Evolutionary conservation across 768 basidiomycete species (phyloP).

Genomic region (Leccinum ochraceum): DNA sequence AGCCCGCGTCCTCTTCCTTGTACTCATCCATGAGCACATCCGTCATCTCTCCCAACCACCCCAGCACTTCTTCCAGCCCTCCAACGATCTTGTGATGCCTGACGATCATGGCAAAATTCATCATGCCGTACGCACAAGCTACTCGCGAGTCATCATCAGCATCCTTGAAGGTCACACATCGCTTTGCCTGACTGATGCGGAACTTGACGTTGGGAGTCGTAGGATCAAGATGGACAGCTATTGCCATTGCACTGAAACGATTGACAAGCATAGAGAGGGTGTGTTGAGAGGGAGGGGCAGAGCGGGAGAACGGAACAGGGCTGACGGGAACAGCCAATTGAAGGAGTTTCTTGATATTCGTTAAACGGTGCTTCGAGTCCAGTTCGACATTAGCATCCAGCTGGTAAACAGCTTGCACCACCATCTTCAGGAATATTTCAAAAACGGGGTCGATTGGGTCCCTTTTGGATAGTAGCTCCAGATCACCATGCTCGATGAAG

Average conservation of each 20-base stretch:
- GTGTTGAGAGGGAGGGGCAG: constrained; percentile 46
- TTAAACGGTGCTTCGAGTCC: constrained; percentile 37
- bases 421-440: constrained; percentile 77
- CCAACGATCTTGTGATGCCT: constrained; percentile 49
- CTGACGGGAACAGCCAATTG: constrained; percentile 73
- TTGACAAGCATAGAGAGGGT: constrained; percentile 82
- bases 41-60: constrained; percentile 68
- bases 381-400: constrained; percentile 36
- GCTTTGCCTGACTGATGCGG: constrained; percentile 63
- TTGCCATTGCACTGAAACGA: constrained; percentile 70
- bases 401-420: constrained; percentile 56
- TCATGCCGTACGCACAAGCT: constrained; percentile 75
- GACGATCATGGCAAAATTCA: constrained; percentile 66
- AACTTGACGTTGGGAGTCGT: constrained; percentile 43
- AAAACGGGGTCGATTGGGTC: constrained; percentile 69
- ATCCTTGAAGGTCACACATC: constrained; percentile 66
- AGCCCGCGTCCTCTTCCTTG: constrained; percentile 29
- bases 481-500: constrained; percentile 62
- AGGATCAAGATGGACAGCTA: constrained; percentile 70
- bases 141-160: constrained; percentile 63
- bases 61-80: constrained; percentile 49
- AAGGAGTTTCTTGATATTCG: constrained; percentile 64
- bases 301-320: constrained; percentile 61
- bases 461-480: constrained; percentile 50
- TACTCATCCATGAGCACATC: constrained; percentile 57